A percentile compares a stretch with the other conserved stretches of the same genome.
Evolutionary conservation across 352 stramenopile genomes (phyloP).

Genomic region (Phytophthora ohioensis): DNA sequence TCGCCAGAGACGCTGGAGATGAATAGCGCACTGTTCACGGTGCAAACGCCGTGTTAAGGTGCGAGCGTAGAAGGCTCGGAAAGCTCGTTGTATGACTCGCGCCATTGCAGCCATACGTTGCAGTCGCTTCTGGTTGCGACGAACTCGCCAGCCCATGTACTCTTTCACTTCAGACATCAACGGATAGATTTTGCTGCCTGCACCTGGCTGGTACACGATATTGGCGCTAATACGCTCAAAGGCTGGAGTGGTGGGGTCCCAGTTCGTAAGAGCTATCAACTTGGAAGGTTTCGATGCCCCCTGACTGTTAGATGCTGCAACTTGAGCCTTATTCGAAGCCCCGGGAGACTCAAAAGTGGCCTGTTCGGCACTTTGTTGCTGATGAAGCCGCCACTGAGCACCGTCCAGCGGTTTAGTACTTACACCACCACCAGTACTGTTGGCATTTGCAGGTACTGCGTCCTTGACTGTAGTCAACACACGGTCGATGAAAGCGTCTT

Average conservation of each 20-base stretch:
- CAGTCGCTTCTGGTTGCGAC: constrained; percentile 94
- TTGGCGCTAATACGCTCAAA: constrained; percentile 92
- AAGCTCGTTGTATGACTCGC: constrained; percentile 89
- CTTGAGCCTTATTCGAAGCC: constrained; percentile 12
- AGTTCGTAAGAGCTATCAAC: constrained; percentile 48
- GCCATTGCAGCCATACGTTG: constrained; percentile 87
- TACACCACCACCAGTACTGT: constrained; percentile 1
- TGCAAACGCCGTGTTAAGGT: constrained; percentile 82
- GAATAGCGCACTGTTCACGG: constrained; percentile 76
- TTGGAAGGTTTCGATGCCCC: constrained; percentile 34
- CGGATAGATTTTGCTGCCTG: constrained; percentile 90
- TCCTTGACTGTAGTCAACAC: constrained; percentile 76
- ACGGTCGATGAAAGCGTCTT: constrained; percentile 91
- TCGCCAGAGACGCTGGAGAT: constrained; percentile 91
- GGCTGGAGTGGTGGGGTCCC: constrained; percentile 80
- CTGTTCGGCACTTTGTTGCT: constrained; percentile 42
- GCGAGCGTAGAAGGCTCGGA: constrained; percentile 90
- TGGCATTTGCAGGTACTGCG: constrained; percentile 25
- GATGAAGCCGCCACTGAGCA: constrained; percentile 52
- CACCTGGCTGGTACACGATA: constrained; percentile 82
- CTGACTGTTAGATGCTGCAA: not conserved
- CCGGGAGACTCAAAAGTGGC: constrained; percentile 4
- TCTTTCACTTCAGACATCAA: constrained; percentile 91
- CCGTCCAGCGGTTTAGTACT: constrained; percentile 39
- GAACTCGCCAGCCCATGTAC: constrained; percentile 97